These are phyloP conservation scores for Acaromyces ingoldii DNA, from an alignment of 1,284 basidiomycete species.

Conservation along the genomic window DNA sequence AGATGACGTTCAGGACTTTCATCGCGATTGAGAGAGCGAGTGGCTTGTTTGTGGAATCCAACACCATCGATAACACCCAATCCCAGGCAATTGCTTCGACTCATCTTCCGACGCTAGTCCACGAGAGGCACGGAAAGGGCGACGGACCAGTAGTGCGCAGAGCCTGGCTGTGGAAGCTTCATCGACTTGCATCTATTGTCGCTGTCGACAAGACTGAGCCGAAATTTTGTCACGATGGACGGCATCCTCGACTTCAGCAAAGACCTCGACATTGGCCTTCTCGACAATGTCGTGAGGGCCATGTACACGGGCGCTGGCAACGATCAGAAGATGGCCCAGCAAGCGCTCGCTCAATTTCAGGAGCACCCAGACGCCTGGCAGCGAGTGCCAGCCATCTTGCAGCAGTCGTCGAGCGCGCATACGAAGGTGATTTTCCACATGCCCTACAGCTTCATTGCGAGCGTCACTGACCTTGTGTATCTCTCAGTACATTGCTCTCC, in stretches of 20 bases:
- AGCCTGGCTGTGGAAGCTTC: no score
- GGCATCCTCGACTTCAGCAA: slow-evolving; percentile 47
- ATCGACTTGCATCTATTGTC: no score
- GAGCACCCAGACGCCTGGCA: slow-evolving; percentile 98
- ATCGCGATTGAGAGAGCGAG: no score
- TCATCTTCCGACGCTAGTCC: no score
- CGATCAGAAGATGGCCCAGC: slow-evolving; percentile 46
- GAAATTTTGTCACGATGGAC: background rate
- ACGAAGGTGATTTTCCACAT: slow-evolving; percentile 66
- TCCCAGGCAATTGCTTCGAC: no score
- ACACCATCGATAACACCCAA: no score
- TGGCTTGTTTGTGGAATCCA: no score
- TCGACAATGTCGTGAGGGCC: slow-evolving; percentile 47
- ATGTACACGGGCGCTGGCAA: slow-evolving; percentile 44
- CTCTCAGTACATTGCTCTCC: slow-evolving; percentile 40
- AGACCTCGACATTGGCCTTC: slow-evolving; percentile 46
- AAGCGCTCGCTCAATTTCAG: slow-evolving; percentile 68
- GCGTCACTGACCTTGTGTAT: background rate
- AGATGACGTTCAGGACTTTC: no score
- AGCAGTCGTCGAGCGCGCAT: slow-evolving; percentile 77
- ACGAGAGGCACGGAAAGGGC: no score
- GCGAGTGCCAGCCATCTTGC: slow-evolving; percentile 87
- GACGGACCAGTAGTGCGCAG: no score
- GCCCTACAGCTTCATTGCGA: background rate
- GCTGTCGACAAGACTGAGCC: background rate